phyloP scores from a whole-genome alignment of 306 rosid genomes.

The Ormosia semicastrata region DNA sequence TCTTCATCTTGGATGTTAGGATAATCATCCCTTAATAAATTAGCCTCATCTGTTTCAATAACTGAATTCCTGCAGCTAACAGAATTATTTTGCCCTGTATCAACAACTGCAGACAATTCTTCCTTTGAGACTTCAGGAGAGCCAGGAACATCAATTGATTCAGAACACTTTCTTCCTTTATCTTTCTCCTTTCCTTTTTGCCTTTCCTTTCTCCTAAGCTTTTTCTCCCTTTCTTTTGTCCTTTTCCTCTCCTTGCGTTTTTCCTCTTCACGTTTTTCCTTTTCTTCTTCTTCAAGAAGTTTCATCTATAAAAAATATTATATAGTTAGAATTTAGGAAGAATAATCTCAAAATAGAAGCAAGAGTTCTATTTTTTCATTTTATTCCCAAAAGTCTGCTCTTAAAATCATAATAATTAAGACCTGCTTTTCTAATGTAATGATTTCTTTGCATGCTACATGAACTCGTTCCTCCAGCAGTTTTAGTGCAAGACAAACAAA shows the following conservation, averaged over 20 bases:
- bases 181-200: slow-evolving; percentile 89
- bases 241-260: slow-evolving; percentile 94
- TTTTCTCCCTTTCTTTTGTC: slow-evolving; percentile 91
- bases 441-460: slow-evolving; percentile 96
- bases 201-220: slow-evolving; percentile 89
- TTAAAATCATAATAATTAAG: slow-evolving; percentile 33
- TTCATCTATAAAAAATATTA: slow-evolving; percentile 62
- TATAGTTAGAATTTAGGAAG: slow-evolving; percentile 26
- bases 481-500: slow-evolving; percentile 93
- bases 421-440: slow-evolving; percentile 96
- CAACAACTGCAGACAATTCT: slow-evolving; percentile 49
- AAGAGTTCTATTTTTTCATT: neutral
- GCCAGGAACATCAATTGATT: slow-evolving; percentile 43
- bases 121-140: slow-evolving; percentile 58
- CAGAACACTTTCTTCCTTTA: slow-evolving; percentile 53
- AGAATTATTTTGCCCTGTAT: slow-evolving; percentile 57
- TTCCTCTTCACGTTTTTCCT: slow-evolving; percentile 95
- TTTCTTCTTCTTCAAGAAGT: slow-evolving; percentile 99
- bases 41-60: slow-evolving; percentile 52
- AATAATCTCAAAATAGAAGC: slow-evolving; percentile 19
- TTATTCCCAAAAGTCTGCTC: neutral
- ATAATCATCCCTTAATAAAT: slow-evolving; percentile 54
- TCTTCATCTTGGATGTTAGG: slow-evolving; percentile 52
- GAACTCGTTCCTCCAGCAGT: slow-evolving; percentile 94
- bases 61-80: slow-evolving; percentile 46